Evolutionary conservation across 2,329 filamentous ascomycete genomes (phyloP).

Genomic region (Rhexocercosporidium sp.): DNA sequence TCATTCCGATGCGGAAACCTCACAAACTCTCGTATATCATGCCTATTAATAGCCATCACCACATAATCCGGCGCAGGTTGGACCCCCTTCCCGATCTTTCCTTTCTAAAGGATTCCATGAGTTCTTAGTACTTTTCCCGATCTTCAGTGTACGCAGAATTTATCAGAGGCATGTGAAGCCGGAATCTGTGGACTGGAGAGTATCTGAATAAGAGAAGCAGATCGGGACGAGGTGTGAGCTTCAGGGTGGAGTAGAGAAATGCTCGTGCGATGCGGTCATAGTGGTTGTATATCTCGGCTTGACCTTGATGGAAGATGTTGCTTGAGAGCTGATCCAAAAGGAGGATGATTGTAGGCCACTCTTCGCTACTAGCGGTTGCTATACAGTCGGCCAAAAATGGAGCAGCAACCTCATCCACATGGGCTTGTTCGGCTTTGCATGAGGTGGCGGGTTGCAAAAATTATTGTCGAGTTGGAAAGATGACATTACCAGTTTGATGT

Average conservation of each 20-base stretch:
- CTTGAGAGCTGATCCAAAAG: background rate
- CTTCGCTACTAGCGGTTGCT: background rate
- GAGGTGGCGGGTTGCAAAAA: background rate
- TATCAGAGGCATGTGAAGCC: background rate
- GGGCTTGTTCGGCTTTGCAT: background rate
- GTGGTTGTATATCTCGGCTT: background rate
- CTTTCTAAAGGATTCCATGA: background rate
- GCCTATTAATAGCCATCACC: background rate
- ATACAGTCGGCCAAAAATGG: background rate
- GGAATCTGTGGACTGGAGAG: background rate
- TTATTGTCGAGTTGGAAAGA: background rate
- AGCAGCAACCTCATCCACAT: background rate
- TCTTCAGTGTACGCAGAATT: background rate
- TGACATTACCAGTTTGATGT: background rate
- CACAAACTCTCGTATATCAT: background rate
- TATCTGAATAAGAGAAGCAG: background rate
- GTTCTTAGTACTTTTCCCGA: background rate
- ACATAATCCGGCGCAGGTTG: background rate
- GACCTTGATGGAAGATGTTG: background rate
- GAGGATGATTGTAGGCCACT: background rate
- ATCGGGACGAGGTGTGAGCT: background rate
- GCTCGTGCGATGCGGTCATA: background rate
- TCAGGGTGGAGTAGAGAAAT: background rate
- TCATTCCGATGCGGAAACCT: background rate
- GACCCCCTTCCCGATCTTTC: background rate